These are phyloP conservation scores for Saturnispora besseyi DNA, from an alignment of 805 yeast species.

Conservation along the genomic window DNA sequence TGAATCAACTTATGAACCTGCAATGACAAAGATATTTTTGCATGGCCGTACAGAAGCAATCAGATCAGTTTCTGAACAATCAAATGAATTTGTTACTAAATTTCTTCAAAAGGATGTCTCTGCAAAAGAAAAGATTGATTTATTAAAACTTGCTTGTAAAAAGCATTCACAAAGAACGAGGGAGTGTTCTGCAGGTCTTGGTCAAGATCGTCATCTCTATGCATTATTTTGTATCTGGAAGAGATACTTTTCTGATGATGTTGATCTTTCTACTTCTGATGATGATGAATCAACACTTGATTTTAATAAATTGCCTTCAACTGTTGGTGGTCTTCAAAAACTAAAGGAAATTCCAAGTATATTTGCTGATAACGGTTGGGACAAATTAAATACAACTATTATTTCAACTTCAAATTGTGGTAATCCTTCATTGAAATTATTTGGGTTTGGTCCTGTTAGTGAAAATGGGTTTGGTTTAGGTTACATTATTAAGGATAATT, in stretches of 20 bases:
- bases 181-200: constrained; percentile 64
- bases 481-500: constrained; percentile 73
- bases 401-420: constrained; percentile 87
- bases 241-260: constrained; percentile 32
- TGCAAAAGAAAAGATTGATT: constrained; percentile 48
- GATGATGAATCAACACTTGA: constrained; percentile 27
- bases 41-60: constrained; percentile 94
- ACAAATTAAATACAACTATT: constrained; percentile 67
- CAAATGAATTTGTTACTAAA: constrained; percentile 74
- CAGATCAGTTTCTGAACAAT: constrained; percentile 72
- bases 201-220: constrained; percentile 88
- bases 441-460: constrained; percentile 88
- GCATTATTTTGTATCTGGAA: constrained; percentile 87
- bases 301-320: constrained; percentile 20
- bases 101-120: constrained; percentile 62
- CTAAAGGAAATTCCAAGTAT: constrained; percentile 52
- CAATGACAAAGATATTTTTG: constrained; percentile 81
- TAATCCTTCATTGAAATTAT: constrained; percentile 74
- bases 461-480: constrained; percentile 93
- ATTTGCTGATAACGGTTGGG: constrained; percentile 86
- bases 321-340: constrained; percentile 16
- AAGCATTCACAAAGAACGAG: constrained; percentile 62
- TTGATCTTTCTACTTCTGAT: constrained; percentile 6
- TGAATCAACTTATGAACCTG: constrained; percentile 92
- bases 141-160: constrained; percentile 59